Base-by-base conservation (phyloP, 352 stramenopile genomes). In the Globisporangium recalcitrans region DNA sequence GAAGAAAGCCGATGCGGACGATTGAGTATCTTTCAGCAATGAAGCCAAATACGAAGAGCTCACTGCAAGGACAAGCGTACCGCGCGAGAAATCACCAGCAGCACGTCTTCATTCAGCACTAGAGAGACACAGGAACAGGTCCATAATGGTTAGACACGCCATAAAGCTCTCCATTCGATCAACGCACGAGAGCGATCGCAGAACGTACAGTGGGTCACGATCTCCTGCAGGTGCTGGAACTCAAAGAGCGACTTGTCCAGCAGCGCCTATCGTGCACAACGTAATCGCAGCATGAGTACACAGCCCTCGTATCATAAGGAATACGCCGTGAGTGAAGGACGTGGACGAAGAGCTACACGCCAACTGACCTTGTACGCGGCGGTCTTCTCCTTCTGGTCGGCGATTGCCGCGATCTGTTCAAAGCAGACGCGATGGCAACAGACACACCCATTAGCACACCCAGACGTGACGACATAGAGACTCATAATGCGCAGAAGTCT, bases 321-420 rank as follows among this genome's bases (percentile, higher is more conserved):
- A 27, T 16, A 16, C 13, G 14, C 29, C 21, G 22, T 10, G 11
- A 22, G 10, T 16, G 16, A 14, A 52, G 40, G n/a, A 46, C 38
- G 19, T 4, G 8, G n/a, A 42, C 3, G 32, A 60, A 57, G 58
- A 48, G 27, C 27, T 40, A 27, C 58, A 11, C 10, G 5, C 16
- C 22, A 6, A 21, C 32, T 6, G 58, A 79, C 80, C 80, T 94
- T 94, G 77, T 94, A 94, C 2, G 68, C 70, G 13, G 52, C 64
- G 0, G 83, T 82, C 63, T 92, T 92, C 55, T 90, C 80, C 66
- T 92, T 92, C 53, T 91, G 81, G 58, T 94, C 81, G 36, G 72
- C 62, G 22, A 91, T 73, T 44, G 70, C 73, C 29, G 74, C 73
- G 52, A 92, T 90, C 85, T 94, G 63, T 40, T 40, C 16, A 34